Percentiles rank a stretch among this genome's conserved stretches.
phyloP scores from a whole-genome alignment of 495 filamentous ascomycete genomes.

The Aspergillus indologenus region DNA sequence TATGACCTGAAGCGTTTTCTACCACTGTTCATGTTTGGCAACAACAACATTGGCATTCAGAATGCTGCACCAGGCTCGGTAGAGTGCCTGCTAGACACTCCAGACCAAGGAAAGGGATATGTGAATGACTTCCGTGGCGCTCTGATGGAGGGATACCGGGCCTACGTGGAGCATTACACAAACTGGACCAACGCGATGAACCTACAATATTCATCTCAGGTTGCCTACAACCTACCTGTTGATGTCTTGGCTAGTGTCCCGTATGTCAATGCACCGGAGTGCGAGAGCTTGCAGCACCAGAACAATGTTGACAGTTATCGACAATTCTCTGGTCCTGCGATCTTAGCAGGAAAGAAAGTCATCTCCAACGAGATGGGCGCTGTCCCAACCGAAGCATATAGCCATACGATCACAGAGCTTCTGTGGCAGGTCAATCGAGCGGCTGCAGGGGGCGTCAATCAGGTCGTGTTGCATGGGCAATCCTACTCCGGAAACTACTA shows the following conservation, averaged over 20 bases:
- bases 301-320: conserved; percentile 43
- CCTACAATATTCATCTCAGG: conserved; percentile 42
- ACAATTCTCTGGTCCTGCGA: conserved; percentile 45
- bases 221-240: conserved; percentile 47
- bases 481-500: conserved; percentile 38
- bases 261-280: conserved; percentile 44
- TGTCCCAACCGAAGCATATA: conserved; percentile 25
- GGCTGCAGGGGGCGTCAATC: conserved; percentile 42
- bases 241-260: conserved; percentile 44
- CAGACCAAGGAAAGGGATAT: conserved; percentile 25
- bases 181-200: conserved; percentile 36
- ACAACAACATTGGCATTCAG: conserved; percentile 29
- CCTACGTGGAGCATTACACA: conserved; percentile 31
- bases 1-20: conserved; percentile 27
- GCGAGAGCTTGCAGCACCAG: conserved; percentile 42
- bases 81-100: conserved; percentile 24
- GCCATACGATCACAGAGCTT: conserved; percentile 24
- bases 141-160: conserved; percentile 32
- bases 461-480: conserved; percentile 46
- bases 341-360: conserved; percentile 32
- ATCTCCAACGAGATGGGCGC: conserved; percentile 45
- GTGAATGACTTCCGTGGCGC: conserved; percentile 33
- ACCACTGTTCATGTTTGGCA: conserved; percentile 23
- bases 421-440: conserved; percentile 30
- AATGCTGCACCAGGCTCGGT: conserved; percentile 16